These are phyloP conservation scores for Mucor velutinosus DNA, from an alignment of 371 early-diverging fungal genomes.

Conservation along the genomic window DNA sequence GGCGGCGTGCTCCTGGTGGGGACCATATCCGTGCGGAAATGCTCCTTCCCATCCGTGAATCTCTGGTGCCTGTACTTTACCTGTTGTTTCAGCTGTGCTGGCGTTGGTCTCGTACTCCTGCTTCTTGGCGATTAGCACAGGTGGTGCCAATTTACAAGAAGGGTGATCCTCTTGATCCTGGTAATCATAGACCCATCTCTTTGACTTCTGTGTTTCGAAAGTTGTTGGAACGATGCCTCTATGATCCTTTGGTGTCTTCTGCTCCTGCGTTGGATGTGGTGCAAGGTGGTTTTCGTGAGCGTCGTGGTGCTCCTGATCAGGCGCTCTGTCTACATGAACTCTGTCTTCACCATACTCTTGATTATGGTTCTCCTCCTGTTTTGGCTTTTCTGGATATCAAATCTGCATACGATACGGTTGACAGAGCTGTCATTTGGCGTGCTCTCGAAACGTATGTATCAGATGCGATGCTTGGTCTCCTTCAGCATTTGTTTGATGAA, in stretches of 20 bases:
- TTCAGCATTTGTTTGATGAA: constrained; percentile 13
- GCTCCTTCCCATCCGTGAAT: too few species aligned
- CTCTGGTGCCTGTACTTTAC: too few species aligned
- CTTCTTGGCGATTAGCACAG: too few species aligned
- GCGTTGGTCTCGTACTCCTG: too few species aligned
- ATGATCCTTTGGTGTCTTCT: not conserved
- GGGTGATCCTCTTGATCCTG: too few species aligned
- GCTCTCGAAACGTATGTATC: not conserved
- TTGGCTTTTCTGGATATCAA: constrained; percentile 25
- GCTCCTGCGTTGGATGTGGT: constrained; percentile 20
- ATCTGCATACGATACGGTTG: constrained; percentile 24
- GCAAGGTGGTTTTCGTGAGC: constrained; percentile 20
- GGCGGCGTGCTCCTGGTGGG: too few species aligned
- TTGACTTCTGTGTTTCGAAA: not conserved
- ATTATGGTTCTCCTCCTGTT: constrained; percentile 9
- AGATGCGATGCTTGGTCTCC: constrained; percentile 5
- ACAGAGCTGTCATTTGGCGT: constrained; percentile 18
- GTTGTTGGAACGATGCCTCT: not conserved
- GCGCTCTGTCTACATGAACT: constrained; percentile 9
- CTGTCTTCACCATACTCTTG: constrained; percentile 3
- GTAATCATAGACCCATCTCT: too few species aligned
- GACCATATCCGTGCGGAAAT: too few species aligned
- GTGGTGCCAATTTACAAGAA: too few species aligned
- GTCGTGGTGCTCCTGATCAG: constrained; percentile 13
- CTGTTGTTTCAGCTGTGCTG: too few species aligned